These are phyloP conservation scores for Crithidia thermophila DNA, from an alignment of 208 protist species.

Conservation along the genomic window DNA sequence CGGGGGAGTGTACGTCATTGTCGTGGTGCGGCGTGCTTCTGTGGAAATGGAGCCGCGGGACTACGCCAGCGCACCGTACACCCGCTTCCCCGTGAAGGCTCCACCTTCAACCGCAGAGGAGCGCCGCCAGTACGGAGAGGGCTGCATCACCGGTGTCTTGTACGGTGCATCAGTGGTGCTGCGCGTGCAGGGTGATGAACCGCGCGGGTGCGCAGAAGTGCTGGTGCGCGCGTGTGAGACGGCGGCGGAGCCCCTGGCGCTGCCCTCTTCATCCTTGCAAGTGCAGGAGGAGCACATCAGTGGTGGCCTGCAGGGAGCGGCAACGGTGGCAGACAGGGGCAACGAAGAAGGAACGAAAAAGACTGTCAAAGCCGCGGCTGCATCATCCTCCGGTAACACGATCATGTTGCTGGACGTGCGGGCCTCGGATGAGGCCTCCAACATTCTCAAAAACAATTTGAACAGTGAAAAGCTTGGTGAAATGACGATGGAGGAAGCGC, in stretches of 20 bases:
- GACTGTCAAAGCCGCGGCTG: too few relatives aligned
- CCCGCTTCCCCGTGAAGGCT: conserved; percentile 10
- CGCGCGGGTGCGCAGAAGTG: not conserved
- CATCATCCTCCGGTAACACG: too few relatives aligned
- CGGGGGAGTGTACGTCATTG: conserved; percentile 1
- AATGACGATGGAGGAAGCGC: not conserved
- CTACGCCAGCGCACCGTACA: conserved; percentile 22
- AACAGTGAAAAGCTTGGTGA: not conserved
- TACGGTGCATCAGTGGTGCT: conserved; percentile 33
- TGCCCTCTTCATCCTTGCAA: not conserved
- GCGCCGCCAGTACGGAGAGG: conserved; percentile 27
- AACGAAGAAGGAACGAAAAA: too few relatives aligned
- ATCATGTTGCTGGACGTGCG: too few relatives aligned
- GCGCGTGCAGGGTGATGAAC: not conserved
- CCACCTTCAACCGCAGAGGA: conserved; percentile 24
- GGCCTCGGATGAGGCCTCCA: too few relatives aligned
- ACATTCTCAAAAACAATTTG: too few relatives aligned
- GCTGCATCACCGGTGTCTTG: conserved; percentile 30
- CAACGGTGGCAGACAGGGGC: too few relatives aligned
- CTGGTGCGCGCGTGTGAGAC: not conserved
- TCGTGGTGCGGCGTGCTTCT: conserved; percentile 25
- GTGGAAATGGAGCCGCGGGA: conserved; percentile 39
- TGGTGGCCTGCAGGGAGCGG: not conserved
- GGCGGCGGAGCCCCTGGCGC: not conserved
- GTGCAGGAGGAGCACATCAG: not conserved